These are phyloP conservation scores for Rehmannia glutinosa DNA, from an alignment of 257 asterid genomes.

Conservation along the genomic window DNA sequence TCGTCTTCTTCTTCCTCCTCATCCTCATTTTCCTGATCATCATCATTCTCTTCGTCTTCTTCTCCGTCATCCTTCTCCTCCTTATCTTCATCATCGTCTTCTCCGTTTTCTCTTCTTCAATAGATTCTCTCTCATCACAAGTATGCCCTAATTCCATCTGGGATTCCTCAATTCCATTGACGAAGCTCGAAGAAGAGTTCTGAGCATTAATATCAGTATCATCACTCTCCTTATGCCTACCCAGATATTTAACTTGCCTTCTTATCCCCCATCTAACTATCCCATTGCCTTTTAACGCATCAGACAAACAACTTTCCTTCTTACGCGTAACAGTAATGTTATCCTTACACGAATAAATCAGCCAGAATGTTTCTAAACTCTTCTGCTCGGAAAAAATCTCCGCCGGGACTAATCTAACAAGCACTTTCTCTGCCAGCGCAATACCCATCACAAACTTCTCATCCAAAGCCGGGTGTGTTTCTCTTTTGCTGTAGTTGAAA, in stretches of 20 bases:
- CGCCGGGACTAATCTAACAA: conserved; percentile 42
- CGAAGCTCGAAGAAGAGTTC: conserved; percentile 47
- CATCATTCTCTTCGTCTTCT: conserved; percentile 25
- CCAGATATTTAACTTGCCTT: conserved; percentile 71
- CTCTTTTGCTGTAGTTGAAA: conserved; percentile 56
- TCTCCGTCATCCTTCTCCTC: conserved; percentile 9
- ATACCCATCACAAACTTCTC: conserved; percentile 79
- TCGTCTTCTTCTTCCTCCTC: conserved; percentile 22
- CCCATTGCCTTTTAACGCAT: conserved; percentile 48
- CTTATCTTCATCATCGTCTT: conserved; percentile 22
- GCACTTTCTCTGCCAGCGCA: conserved; percentile 56
- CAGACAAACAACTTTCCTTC: conserved; percentile 45
- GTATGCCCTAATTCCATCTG: conserved; percentile 15
- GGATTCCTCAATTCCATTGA: conserved; percentile 30
- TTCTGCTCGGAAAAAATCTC: conserved; percentile 49
- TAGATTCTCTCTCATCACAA: conserved; percentile 21
- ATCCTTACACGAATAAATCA: conserved; percentile 22
- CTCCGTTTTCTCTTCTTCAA: conserved; percentile 12
- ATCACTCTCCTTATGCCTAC: conserved; percentile 55
- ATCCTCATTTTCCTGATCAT: conserved; percentile 23
- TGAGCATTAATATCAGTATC: conserved; percentile 17
- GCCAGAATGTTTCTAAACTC: conserved; percentile 60
- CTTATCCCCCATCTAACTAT: conserved; percentile 84
- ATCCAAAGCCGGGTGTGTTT: conserved; percentile 77
- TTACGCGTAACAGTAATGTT: conserved; percentile 9